Evolutionary conservation across 106 monocot genomes (phyloP).

Genomic region (Dendrobium catenatum): DNA sequence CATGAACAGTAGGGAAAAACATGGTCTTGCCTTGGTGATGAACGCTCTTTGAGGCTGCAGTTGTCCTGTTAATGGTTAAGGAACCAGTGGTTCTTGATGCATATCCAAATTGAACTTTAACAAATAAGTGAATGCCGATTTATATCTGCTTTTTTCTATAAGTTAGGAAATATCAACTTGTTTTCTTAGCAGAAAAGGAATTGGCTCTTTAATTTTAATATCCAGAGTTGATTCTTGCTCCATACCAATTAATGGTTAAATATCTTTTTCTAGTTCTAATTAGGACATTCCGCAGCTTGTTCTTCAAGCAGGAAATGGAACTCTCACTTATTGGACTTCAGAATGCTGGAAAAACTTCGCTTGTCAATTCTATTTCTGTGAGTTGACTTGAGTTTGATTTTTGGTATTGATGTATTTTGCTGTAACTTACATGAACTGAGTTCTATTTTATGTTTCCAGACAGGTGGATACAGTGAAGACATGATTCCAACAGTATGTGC

Average conservation of each 20-base stretch:
- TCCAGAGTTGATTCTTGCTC: neutral
- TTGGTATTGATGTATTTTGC: neutral
- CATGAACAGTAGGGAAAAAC: neutral
- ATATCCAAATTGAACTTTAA: neutral
- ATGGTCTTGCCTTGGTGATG: neutral
- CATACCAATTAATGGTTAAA: neutral
- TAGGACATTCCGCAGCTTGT: slow-evolving; percentile 49
- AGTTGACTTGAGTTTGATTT: slow-evolving; percentile 20
- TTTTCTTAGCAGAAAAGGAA: neutral
- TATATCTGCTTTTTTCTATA: neutral
- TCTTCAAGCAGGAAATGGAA: slow-evolving; percentile 98
- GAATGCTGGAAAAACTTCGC: slow-evolving; percentile 96
- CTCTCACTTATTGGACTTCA: slow-evolving; percentile 94
- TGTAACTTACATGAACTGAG: neutral
- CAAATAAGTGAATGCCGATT: neutral
- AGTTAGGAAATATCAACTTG: neutral
- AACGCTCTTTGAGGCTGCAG: neutral
- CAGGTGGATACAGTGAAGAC: slow-evolving; percentile 92
- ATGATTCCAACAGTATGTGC: slow-evolving; percentile 95
- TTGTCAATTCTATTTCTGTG: slow-evolving; percentile 92
- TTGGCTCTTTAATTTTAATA: neutral
- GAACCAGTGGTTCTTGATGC: neutral
- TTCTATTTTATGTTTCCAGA: slow-evolving; percentile 33
- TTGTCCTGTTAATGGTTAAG: neutral
- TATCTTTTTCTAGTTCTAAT: slow-evolving; percentile 4